Evolutionary conservation across 1,139 yeast genomes (phyloP), one percentile per base, ranked within the genome.

Genomic region (Lodderomyces margitis): DNA sequence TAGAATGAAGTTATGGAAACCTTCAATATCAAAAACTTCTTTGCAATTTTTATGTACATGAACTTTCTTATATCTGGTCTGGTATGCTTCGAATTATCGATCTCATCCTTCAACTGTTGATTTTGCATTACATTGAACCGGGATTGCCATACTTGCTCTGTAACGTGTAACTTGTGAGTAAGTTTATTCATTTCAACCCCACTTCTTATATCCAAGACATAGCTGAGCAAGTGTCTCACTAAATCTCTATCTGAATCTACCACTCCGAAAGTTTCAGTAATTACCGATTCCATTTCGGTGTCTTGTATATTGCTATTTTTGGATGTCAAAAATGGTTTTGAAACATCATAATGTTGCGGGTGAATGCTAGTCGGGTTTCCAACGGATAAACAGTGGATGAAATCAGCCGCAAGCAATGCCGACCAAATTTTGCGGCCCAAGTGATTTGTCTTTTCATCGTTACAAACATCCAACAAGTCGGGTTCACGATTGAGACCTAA

Each of bases 401-500:
- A 45, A 50, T 72, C 77, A 34, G 61, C 48, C 21, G 58, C 46
- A 12, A 67, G 57, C 32, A 78, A 53, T 30, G 62, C 62, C 48
- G 67, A 66, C 81, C 82, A 78, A 2, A 76, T 62, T 45, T 75
- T 76, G 47, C 83, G 62, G 55, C 71, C 68, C 19, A 68, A 52
- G 47, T 65, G 65, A 37, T 69, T 62, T n/a, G 57, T 44, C 37
- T 56, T 53, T 38, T 58, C 56, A 46, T 61, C 61, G 45, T 50
- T 36, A 45, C 49, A 39, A 45, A 51, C 60, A 19, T 44, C 46
- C 40, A 59, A 52, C 36, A 52, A 56, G 30, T 59, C 63, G 1
- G 72, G 71, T 27, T 71, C 74, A 32, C 78, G 54, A 51, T 75
- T 66, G 25, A 74, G 51, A 0, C 81, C 81, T 36, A 75, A 54